A percentile compares a stretch with the other conserved stretches of the same genome.
Evolutionary conservation across 345 rosid genomes (phyloP).

Genomic region (Syzygium grande): DNA sequence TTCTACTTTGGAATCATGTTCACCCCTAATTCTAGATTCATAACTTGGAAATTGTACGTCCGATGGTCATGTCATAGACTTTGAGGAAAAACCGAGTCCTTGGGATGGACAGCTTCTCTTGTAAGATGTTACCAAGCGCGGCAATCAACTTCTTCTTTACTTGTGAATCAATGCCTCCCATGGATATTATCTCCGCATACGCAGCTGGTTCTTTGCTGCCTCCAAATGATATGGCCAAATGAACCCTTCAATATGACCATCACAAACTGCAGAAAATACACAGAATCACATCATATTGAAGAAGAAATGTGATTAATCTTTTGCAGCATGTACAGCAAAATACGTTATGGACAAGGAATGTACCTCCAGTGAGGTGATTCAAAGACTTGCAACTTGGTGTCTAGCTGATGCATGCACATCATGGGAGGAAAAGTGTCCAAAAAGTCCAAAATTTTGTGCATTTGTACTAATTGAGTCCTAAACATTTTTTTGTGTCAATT

Average conservation of each 20-base stretch:
- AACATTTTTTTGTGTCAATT: too few species aligned
- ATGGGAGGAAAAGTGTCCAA: not conserved
- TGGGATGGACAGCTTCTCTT: constrained; percentile 37
- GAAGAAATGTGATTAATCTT: not conserved
- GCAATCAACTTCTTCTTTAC: constrained; percentile 58
- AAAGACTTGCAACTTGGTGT: not conserved
- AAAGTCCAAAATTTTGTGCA: too few species aligned
- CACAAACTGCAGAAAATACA: constrained; percentile 45
- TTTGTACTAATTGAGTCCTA: too few species aligned
- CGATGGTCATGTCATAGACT: constrained; percentile 48
- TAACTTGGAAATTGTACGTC: not conserved
- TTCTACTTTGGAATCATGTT: too few species aligned
- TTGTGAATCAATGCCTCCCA: constrained; percentile 69
- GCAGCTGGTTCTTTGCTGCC: constrained; percentile 79
- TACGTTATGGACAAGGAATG: not conserved
- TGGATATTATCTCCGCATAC: constrained; percentile 63
- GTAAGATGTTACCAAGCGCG: constrained; percentile 40
- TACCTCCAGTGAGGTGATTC: not conserved
- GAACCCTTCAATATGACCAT: constrained; percentile 82
- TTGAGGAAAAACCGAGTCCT: constrained; percentile 60
- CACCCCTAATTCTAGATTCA: not conserved
- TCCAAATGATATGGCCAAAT: constrained; percentile 45
- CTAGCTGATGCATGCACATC: not conserved
- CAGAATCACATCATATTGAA: not conserved
- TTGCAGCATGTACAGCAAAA: not conserved